Evolutionary conservation across 768 basidiomycete genomes (phyloP).

Genomic region (Vararia minispora): DNA sequence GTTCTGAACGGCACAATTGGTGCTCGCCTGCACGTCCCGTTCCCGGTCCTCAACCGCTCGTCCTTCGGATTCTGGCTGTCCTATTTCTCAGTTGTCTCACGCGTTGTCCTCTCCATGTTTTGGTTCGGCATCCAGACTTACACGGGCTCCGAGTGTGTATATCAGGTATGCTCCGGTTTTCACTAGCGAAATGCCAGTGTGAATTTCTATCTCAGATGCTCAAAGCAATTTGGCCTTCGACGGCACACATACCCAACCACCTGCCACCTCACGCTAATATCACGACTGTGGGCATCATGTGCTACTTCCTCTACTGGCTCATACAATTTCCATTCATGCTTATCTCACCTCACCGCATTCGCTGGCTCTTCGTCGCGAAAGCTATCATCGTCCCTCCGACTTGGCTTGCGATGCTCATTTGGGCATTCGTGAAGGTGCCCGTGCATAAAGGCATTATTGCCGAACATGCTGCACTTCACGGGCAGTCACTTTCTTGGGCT

Average conservation of each 20-base stretch:
- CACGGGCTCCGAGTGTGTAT: conserved; percentile 58
- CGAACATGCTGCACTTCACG: conserved; percentile 38
- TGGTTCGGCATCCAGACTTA: conserved; percentile 69
- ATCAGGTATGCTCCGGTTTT: conserved; percentile 32
- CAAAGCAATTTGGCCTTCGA: conserved; percentile 75
- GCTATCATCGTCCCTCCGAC: conserved; percentile 48
- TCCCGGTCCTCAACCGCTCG: conserved; percentile 71
- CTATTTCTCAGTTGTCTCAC: conserved; percentile 75
- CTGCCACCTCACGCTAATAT: conserved; percentile 47
- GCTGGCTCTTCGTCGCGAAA: conserved; percentile 55
- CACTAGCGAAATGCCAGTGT: neutral
- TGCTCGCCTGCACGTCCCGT: conserved; percentile 66
- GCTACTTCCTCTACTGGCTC: conserved; percentile 70
- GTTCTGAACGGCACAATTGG: conserved; percentile 72
- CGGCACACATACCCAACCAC: conserved; percentile 51
- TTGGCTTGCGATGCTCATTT: conserved; percentile 65
- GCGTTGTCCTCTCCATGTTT: conserved; percentile 66
- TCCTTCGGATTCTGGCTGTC: conserved; percentile 88
- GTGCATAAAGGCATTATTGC: conserved; percentile 47
- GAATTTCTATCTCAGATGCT: conserved; percentile 41
- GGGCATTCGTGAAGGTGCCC: conserved; percentile 65
- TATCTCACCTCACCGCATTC: conserved; percentile 67
- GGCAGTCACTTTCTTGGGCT: conserved; percentile 54
- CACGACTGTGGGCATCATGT: conserved; percentile 59
- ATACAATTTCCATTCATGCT: conserved; percentile 69